Base-by-base conservation (phyloP, 495 filamentous ascomycete species). In the Talaromyces adpressus region DNA sequence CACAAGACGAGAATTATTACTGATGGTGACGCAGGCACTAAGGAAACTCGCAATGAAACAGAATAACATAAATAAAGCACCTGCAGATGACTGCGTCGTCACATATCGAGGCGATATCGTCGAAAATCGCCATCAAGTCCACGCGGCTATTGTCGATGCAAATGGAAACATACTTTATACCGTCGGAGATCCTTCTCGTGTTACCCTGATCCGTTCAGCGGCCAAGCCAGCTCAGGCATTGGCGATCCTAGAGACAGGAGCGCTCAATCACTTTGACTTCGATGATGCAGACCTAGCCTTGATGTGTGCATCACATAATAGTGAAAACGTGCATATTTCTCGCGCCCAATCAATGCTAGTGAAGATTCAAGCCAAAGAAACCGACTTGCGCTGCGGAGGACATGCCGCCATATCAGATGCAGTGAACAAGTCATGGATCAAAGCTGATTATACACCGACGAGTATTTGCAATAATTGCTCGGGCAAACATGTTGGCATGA, bases 231-330 rank as follows among this genome's bases (percentile, higher is more conserved):
- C 69, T 0, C 77, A 81, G 61, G 73, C 73, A 2, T 66, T 77
- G 3, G 72, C 73, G 8, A 71, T 79, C 29, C 29, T 76, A 0
- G 69, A 76, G 57, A 74, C 71, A 2, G 72, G 73, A 2, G 70
- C 65, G 6, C 59, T 70, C 29, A 67, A 77, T 3, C 61, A 68
- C 27, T 76, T 71, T 62, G 61, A 61, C 11, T 68, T 79, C 29
- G 72, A 78, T 51, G 69, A 73, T 4, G 72, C 64, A 3, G 77
- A 80, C 14, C 59, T 80, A 2, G 77, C 76, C 0, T 64, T 79
- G 9, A 77, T 80, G 69, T 79, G 77, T 51, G 73, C 76, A 7
- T 79, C 77, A n/a, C 73, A 80, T 64, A 80, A 63, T 62, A 77
- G 77, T 61, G 75, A 81, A 66, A 71, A 76, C 1, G 60, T 64